Percentiles rank a stretch among this genome's conserved stretches.
These are phyloP conservation scores for Cerioporus squamosus DNA, from an alignment of 1,284 basidiomycete genomes.

Conservation along the genomic window DNA sequence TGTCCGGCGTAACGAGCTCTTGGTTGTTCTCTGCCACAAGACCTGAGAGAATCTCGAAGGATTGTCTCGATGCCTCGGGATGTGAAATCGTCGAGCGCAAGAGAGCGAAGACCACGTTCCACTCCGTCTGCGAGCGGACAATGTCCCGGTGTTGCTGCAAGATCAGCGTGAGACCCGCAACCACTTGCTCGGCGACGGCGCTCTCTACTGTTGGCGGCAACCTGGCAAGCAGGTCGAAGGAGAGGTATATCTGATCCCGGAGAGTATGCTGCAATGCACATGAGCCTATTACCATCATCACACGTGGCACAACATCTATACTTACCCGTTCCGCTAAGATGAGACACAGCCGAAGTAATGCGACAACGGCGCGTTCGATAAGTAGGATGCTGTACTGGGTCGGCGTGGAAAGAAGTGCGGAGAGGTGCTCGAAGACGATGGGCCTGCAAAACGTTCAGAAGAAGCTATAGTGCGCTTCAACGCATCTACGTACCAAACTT, in stretches of 20 bases:
- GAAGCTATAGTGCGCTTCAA: background rate
- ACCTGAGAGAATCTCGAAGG: constrained; percentile 76
- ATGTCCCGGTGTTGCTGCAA: constrained; percentile 77
- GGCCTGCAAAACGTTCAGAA: constrained; percentile 58
- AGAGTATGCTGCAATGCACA: constrained; percentile 37
- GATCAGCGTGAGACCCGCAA: constrained; percentile 82
- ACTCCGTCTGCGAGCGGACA: constrained; percentile 91
- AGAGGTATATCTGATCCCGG: constrained; percentile 92
- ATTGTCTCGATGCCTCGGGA: constrained; percentile 85
- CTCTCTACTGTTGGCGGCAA: constrained; percentile 80
- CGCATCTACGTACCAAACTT: constrained; percentile 74
- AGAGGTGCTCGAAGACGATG: constrained; percentile 90
- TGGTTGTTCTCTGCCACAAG: constrained; percentile 64
- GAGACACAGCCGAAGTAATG: constrained; percentile 79
- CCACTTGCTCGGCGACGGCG: constrained; percentile 89
- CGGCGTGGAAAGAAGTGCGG: constrained; percentile 78
- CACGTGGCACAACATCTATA: background rate
- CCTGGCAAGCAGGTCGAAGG: constrained; percentile 87
- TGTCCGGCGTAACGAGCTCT: constrained; percentile 74
- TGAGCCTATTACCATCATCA: background rate
- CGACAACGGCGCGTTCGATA: constrained; percentile 96
- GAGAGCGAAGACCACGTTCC: constrained; percentile 93
- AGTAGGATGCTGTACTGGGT: constrained; percentile 87
- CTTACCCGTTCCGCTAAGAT: constrained; percentile 79
- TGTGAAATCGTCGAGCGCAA: constrained; percentile 86